Conservation (phyloP, 257 asterid genomes). For the Buddleja alternifolia region DNA sequence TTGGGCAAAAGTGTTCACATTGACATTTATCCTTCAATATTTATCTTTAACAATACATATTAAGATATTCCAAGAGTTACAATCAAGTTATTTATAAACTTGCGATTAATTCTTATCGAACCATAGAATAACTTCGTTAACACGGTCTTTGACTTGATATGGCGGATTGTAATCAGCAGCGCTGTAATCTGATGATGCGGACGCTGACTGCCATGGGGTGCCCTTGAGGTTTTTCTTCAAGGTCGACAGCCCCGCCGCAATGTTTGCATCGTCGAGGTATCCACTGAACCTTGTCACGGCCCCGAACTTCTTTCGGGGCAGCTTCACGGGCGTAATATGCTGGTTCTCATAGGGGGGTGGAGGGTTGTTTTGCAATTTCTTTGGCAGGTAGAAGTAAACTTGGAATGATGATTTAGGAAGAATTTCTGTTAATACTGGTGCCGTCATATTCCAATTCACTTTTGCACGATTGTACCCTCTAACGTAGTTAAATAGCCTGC, state of each 20-base stretch:
- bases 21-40: too few relatives aligned
- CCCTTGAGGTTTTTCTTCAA: not conserved
- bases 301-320: not conserved
- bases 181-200: not conserved
- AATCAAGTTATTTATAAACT: too few relatives aligned
- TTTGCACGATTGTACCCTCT: not conserved
- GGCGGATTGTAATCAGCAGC: slow-evolving; percentile 1
- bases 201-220: not conserved
- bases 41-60: too few relatives aligned
- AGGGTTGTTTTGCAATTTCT: not conserved
- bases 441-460: not conserved
- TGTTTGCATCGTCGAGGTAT: not conserved
- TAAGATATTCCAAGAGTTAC: too few relatives aligned
- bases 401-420: not conserved
- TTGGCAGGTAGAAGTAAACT: not conserved
- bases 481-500: slow-evolving; percentile 11
- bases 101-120: not conserved
- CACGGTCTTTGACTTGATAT: not conserved
- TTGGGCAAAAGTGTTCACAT: too few relatives aligned
- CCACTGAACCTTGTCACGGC: slow-evolving; percentile 8
- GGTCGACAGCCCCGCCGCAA: not conserved
- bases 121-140: slow-evolving; percentile 10
- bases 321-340: not conserved
- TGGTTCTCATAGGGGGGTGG: not conserved
- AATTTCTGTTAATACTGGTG: not conserved